Percentiles rank a stretch among this genome's conserved stretches.
Conservation (phyloP, 257 asterid species). For the Avicennia marina region DNA sequence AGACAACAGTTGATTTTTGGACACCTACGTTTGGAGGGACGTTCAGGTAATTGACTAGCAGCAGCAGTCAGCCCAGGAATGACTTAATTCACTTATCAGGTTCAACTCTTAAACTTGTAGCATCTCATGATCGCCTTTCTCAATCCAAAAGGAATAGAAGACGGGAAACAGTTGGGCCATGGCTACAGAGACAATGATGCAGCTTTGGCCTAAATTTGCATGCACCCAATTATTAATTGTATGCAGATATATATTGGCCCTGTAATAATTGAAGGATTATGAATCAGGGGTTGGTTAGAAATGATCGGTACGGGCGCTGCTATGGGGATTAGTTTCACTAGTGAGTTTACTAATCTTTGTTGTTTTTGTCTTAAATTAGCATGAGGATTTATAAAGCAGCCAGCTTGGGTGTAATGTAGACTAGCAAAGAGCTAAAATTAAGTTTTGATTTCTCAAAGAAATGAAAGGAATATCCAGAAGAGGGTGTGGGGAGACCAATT, state of each 20-base stretch:
- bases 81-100: not conserved
- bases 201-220: conserved; percentile 26
- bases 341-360: conserved; percentile 20
- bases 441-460: conserved; percentile 8
- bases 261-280: conserved; percentile 50
- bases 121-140: too few relatives aligned
- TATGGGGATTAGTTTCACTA: conserved; percentile 6
- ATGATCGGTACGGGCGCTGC: conserved; percentile 5
- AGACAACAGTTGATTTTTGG: conserved; percentile 66
- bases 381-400: conserved; percentile 23
- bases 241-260: not conserved
- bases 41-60: conserved; percentile 33
- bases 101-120: not conserved
- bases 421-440: conserved; percentile 38
- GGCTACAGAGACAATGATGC: conserved; percentile 15
- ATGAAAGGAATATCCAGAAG: conserved; percentile 39
- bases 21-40: conserved; percentile 74
- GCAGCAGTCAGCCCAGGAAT: not conserved
- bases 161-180: conserved; percentile 26
- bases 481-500: conserved; percentile 44
- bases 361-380: conserved; percentile 38
- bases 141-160: too few relatives aligned
- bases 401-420: conserved; percentile 33
- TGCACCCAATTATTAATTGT: not conserved
- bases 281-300: conserved; percentile 24